phyloP scores from a whole-genome alignment of 768 basidiomycete species.

The Trametes coccinea region DNA sequence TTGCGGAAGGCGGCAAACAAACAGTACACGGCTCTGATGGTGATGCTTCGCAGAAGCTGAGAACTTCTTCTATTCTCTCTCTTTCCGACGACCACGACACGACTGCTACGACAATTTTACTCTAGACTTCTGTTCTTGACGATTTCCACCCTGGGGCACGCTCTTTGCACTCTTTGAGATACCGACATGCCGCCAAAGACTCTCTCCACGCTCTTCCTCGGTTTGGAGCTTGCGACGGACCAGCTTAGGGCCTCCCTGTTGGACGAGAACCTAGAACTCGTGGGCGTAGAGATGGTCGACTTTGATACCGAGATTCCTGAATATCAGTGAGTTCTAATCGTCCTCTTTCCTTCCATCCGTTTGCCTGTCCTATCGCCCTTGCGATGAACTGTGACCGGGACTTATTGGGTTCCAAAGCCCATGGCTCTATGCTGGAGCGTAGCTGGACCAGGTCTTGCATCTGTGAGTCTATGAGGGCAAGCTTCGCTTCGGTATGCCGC shows the following conservation, averaged over 20 bases:
- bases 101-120: slow-evolving; percentile 21
- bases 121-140: slow-evolving; percentile 8
- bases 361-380: background rate
- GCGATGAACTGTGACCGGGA: too few relatives aligned
- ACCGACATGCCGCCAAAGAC: slow-evolving; percentile 39
- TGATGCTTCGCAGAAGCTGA: slow-evolving; percentile 23
- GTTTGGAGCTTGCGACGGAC: slow-evolving; percentile 83
- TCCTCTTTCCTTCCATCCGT: background rate
- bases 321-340: slow-evolving; percentile 67
- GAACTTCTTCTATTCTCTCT: slow-evolving; percentile 12
- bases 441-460: too few relatives aligned
- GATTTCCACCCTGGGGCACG: slow-evolving; percentile 3
- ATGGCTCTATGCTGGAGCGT: too few relatives aligned
- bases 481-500: too few relatives aligned
- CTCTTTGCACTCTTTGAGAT: slow-evolving; percentile 5
- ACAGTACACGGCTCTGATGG: slow-evolving; percentile 22
- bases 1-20: slow-evolving; percentile 19
- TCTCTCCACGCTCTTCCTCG: slow-evolving; percentile 68
- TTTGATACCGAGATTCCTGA: slow-evolving; percentile 80
- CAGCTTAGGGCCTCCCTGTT: slow-evolving; percentile 82
- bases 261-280: slow-evolving; percentile 78
- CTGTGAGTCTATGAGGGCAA: too few relatives aligned
- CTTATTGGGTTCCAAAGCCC: too few relatives aligned
- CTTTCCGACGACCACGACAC: slow-evolving; percentile 25
- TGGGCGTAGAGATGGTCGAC: slow-evolving; percentile 80